phyloP scores from a whole-genome alignment of 2,329 filamentous ascomycete genomes.

The Rhynchosporium agropyri region DNA sequence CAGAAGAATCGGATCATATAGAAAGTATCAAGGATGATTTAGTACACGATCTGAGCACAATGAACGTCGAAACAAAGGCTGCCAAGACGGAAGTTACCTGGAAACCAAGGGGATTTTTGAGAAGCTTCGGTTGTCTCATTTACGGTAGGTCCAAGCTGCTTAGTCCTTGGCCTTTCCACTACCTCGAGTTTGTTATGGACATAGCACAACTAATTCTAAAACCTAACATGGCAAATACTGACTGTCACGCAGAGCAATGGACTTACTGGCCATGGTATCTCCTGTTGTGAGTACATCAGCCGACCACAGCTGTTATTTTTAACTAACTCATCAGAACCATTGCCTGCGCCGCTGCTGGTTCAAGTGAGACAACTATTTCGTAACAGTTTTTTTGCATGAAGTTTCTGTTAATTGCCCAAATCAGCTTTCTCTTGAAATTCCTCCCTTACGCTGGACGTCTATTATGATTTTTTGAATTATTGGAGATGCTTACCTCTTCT shows the following conservation, averaged over 20 bases:
- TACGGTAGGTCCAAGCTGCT: conserved; percentile 54
- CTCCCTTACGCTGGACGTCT: too few relatives aligned
- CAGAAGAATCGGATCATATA: conserved; percentile 34
- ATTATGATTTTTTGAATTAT: too few relatives aligned
- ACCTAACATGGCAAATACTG: neutral
- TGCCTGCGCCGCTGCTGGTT: conserved; percentile 23
- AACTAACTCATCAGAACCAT: conserved; percentile 19
- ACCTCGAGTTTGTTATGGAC: too few relatives aligned
- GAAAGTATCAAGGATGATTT: conserved; percentile 32
- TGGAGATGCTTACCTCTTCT: neutral
- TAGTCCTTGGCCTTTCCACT: conserved; percentile 13
- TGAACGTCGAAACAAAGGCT: conserved; percentile 31
- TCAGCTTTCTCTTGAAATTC: too few relatives aligned
- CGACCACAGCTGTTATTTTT: neutral
- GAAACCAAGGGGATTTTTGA: conserved; percentile 48
- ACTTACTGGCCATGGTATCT: conserved; percentile 53
- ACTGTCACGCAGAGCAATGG: conserved; percentile 42
- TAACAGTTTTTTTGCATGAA: too few relatives aligned
- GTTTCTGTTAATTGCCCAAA: too few relatives aligned
- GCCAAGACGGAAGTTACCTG: conserved; percentile 36
- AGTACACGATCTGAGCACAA: conserved; percentile 31
- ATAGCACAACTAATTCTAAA: too few relatives aligned
- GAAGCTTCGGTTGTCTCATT: too few relatives aligned
- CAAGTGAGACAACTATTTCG: neutral
- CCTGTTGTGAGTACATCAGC: conserved; percentile 44